A percentile compares a stretch with the other conserved stretches of the same genome.
Evolutionary conservation across 1,284 basidiomycete genomes (phyloP).

Genomic region (Fistulinella cinereoalba): DNA sequence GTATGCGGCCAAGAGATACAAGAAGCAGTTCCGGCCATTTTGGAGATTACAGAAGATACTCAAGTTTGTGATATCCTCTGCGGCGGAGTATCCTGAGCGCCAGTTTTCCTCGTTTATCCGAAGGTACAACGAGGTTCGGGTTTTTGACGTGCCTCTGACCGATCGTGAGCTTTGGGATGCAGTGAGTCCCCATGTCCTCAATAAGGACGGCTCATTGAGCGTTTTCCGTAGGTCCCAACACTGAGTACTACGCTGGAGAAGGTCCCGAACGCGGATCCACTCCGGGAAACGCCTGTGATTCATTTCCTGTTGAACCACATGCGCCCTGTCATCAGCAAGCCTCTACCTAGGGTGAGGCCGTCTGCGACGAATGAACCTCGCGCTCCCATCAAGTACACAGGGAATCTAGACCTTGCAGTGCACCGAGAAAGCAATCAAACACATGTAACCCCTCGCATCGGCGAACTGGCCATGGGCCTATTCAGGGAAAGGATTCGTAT

Average conservation of each 20-base stretch:
- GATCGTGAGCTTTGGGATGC: conserved; percentile 41
- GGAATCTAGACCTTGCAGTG: conserved; percentile 53
- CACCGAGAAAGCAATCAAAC: conserved; percentile 45
- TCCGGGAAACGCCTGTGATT: conserved; percentile 24
- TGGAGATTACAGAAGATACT: conserved; percentile 48
- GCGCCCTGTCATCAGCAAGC: conserved; percentile 17
- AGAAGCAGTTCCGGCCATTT: conserved; percentile 44
- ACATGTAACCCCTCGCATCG: conserved; percentile 58
- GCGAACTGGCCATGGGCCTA: conserved; percentile 44
- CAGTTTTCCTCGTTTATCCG: conserved; percentile 34
- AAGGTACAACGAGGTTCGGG: conserved; percentile 34
- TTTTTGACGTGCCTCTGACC: conserved; percentile 38
- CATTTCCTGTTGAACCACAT: conserved; percentile 15
- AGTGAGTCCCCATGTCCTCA: conserved; percentile 33
- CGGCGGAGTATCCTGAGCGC: conserved; percentile 25
- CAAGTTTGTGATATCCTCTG: conserved; percentile 46
- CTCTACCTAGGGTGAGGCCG: neutral
- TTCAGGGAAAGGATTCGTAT: conserved; percentile 54
- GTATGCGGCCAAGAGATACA: conserved; percentile 45
- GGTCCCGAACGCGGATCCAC: conserved; percentile 16
- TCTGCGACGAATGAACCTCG: neutral
- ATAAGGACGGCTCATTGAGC: neutral
- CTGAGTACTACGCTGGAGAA: conserved; percentile 21
- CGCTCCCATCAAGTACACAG: conserved; percentile 21
- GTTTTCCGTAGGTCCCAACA: conserved; percentile 33